Conservation (phyloP, 305 asterid species). For the Fraxinus angustifolia region DNA sequence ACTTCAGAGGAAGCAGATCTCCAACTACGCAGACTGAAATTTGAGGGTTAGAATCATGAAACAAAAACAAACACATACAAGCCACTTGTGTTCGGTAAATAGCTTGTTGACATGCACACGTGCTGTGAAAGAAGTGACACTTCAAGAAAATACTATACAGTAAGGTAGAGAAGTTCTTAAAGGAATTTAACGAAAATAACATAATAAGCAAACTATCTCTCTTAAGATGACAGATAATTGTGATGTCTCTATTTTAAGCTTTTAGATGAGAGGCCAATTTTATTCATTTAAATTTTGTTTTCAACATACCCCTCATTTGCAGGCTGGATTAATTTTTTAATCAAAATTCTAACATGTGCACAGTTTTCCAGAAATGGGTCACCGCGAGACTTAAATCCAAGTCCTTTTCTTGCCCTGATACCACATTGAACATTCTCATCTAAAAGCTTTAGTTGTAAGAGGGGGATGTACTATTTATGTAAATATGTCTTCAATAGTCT, state of each 20-base stretch:
- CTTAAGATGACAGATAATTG: neutral
- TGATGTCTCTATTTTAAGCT: neutral
- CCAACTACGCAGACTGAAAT: neutral
- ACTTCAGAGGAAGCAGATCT: neutral
- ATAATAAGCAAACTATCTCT: neutral
- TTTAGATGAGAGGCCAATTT: neutral
- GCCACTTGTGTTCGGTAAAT: neutral
- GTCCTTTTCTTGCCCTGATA: neutral
- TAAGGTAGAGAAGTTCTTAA: neutral
- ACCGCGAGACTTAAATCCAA: neutral
- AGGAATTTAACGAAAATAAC: neutral
- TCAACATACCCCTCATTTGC: neutral
- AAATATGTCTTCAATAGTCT: neutral
- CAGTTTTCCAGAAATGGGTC: neutral
- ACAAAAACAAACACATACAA: neutral
- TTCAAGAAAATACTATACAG: neutral
- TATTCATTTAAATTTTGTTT: neutral
- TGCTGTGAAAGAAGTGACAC: neutral
- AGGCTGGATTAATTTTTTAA: neutral
- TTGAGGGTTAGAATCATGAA: neutral
- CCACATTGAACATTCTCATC: neutral
- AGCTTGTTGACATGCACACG: neutral
- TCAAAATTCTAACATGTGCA: neutral
- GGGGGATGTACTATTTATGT: neutral
- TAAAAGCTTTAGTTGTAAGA: neutral